A percentile compares a stretch with the other conserved stretches of the same genome.
These are phyloP conservation scores for Pichia pseudocactophila DNA, from an alignment of 805 yeast species.

Conservation along the genomic window DNA sequence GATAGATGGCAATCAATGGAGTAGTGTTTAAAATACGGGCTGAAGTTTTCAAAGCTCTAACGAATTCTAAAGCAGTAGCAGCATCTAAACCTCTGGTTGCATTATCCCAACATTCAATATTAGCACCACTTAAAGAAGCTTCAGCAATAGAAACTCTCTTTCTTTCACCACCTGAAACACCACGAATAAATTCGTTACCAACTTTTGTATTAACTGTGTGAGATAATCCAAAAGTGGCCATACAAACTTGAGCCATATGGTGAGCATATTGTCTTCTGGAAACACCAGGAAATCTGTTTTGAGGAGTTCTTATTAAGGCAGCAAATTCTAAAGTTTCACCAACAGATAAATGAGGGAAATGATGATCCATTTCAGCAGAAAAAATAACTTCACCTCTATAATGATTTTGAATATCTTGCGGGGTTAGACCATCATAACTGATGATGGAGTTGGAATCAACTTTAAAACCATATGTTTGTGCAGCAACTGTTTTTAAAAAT, in stretches of 20 bases:
- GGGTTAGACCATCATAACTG: slow-evolving; percentile 47
- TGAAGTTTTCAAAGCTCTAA: slow-evolving; percentile 53
- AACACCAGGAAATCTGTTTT: slow-evolving; percentile 50
- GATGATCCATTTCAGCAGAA: slow-evolving; percentile 60
- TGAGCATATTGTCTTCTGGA: slow-evolving; percentile 44
- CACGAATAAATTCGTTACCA: slow-evolving; percentile 58
- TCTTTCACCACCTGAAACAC: slow-evolving; percentile 65
- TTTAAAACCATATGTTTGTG: slow-evolving; percentile 52
- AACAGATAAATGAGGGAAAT: slow-evolving; percentile 61
- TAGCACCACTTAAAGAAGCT: slow-evolving; percentile 45
- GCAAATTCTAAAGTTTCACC: slow-evolving; percentile 58
- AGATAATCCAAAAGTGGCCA: not conserved
- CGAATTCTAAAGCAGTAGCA: slow-evolving; percentile 61
- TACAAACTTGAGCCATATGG: slow-evolving; percentile 38
- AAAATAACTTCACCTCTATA: slow-evolving; percentile 64
- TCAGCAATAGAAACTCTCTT: slow-evolving; percentile 65
- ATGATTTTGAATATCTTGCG: slow-evolving; percentile 39
- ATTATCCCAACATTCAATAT: slow-evolving; percentile 57
- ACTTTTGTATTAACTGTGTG: slow-evolving; percentile 49
- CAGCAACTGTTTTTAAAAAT: slow-evolving; percentile 47
- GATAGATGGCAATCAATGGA: slow-evolving; percentile 58
- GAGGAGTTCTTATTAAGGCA: slow-evolving; percentile 53
- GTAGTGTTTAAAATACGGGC: slow-evolving; percentile 49
- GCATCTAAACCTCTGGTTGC: slow-evolving; percentile 69
- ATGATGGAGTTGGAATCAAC: slow-evolving; percentile 38